Percentiles rank a stretch among this genome's conserved stretches.
phyloP scores from a whole-genome alignment of 202 grass and related monocot species.

The Carex arenaria region DNA sequence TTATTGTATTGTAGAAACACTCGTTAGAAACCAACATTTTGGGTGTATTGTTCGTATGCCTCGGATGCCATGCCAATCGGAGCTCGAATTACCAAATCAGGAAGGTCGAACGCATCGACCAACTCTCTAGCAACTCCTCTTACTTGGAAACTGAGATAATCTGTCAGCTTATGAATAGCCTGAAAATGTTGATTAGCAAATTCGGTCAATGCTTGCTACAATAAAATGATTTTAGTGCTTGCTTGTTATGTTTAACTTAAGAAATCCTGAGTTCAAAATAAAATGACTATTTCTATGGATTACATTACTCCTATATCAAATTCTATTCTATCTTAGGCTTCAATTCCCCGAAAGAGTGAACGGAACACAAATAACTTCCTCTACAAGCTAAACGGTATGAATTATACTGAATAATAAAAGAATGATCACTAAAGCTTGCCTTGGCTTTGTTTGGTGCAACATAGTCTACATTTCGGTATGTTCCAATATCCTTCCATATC shows the following conservation, averaged over 20 bases:
- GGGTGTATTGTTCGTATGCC: conserved; percentile 80
- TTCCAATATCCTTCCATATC: conserved; percentile 96
- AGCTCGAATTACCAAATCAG: conserved; percentile 73
- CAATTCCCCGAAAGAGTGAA: neutral
- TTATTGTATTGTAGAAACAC: neutral
- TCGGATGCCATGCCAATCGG: conserved; percentile 76
- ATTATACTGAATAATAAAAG: neutral
- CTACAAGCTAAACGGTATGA: neutral
- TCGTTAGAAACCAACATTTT: conserved; percentile 64
- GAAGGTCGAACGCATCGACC: conserved; percentile 75
- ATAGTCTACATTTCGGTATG: conserved; percentile 87
- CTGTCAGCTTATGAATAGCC: conserved; percentile 85
- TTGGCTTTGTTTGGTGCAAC: conserved; percentile 97
- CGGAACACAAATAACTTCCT: neutral
- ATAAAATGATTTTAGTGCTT: neutral
- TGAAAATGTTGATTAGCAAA: conserved; percentile 24
- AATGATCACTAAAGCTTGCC: conserved; percentile 28
- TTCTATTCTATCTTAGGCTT: neutral
- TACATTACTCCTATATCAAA: neutral
- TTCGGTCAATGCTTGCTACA: neutral
- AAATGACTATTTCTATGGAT: neutral
- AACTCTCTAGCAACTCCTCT: conserved; percentile 72
- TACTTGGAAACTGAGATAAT: conserved; percentile 94
- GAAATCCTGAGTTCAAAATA: no score
- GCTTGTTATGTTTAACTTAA: neutral